Percentiles rank a stretch among this genome's conserved stretches.
phyloP scores from a whole-genome alignment of 306 rosid genomes.

The Delonix regia region DNA sequence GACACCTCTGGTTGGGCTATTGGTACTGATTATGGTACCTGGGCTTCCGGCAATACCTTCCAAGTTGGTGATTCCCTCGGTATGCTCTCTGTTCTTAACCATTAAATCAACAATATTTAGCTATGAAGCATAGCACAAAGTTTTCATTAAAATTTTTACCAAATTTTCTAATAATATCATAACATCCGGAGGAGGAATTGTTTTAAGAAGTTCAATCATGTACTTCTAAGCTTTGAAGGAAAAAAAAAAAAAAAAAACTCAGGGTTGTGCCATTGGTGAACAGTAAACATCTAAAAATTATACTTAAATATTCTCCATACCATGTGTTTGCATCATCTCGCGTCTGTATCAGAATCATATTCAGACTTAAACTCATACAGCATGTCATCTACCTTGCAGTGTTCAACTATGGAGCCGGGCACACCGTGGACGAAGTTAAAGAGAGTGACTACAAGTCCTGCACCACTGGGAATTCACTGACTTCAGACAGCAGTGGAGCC shows the following conservation, averaged over 20 bases:
- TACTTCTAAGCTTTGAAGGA: too few species aligned
- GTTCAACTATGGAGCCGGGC: conserved; percentile 83
- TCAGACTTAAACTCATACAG: background rate
- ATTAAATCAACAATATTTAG: too few species aligned
- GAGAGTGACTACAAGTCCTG: conserved; percentile 74
- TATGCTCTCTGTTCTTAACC: background rate
- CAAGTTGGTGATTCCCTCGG: conserved; percentile 76
- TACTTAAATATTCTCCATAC: too few species aligned
- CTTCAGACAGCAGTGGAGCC: conserved; percentile 71
- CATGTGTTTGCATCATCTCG: too few species aligned
- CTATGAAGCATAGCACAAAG: too few species aligned
- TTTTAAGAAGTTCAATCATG: too few species aligned
- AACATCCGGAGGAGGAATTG: too few species aligned
- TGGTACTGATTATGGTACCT: conserved; percentile 69
- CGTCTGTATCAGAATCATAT: background rate
- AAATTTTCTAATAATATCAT: too few species aligned
- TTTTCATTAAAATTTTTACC: too few species aligned
- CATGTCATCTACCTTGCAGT: conserved; percentile 34
- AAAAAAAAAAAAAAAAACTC: too few species aligned
- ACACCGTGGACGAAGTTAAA: conserved; percentile 83
- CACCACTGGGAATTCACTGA: conserved; percentile 60
- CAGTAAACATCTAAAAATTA: too few species aligned
- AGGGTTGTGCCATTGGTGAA: too few species aligned
- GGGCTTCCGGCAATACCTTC: conserved; percentile 74
- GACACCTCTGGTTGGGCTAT: conserved; percentile 74